Evolutionary conservation across 257 asterid species (phyloP).

Genomic region (Solanum microdontum): DNA sequence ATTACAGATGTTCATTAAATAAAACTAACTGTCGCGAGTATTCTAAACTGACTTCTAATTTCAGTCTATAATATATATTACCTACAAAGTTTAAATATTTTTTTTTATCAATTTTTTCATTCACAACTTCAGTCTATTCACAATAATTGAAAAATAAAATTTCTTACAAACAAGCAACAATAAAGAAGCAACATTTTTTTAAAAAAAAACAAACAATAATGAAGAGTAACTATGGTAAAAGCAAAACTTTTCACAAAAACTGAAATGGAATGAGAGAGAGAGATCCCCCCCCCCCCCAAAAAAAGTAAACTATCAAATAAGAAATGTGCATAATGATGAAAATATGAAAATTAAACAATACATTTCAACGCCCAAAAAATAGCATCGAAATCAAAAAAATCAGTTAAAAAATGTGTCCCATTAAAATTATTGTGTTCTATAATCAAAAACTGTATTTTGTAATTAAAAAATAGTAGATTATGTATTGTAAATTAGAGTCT

Average conservation of each 20-base stretch:
- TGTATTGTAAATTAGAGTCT: background rate
- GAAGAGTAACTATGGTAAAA: background rate
- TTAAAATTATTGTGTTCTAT: background rate
- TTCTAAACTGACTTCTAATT: background rate
- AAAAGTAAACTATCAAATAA: background rate
- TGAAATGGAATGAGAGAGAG: background rate
- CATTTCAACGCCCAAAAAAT: background rate
- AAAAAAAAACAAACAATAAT: no score
- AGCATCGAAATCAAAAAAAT: background rate
- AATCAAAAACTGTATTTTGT: background rate
- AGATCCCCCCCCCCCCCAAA: no score
- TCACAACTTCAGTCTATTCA: background rate
- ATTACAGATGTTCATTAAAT: background rate
- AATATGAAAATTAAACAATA: no score
- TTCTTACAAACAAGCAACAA: background rate
- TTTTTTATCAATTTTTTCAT: background rate
- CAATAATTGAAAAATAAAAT: background rate
- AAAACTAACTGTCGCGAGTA: background rate
- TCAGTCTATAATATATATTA: no score
- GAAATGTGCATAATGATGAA: background rate
- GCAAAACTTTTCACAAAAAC: no score
- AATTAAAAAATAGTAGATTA: background rate
- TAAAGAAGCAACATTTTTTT: no score
- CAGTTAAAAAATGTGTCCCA: background rate
- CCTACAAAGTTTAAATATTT: background rate